Evolutionary conservation across 179 eudicot species (phyloP).

Genomic region (Spergularia azorica): DNA sequence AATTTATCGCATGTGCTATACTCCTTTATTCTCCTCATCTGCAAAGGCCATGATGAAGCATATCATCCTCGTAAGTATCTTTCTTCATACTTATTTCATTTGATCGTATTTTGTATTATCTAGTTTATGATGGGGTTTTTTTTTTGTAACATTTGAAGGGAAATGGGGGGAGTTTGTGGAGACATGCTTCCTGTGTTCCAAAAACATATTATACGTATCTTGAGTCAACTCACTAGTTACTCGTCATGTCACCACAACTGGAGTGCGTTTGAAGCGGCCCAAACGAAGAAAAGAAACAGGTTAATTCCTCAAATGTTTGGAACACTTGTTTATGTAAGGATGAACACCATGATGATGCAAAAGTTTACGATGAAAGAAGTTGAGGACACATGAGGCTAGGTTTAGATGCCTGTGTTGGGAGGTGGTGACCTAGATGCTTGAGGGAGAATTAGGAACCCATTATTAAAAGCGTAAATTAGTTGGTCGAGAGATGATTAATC

Average conservation of each 20-base stretch:
- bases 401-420: too few species aligned
- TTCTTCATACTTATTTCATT: neutral
- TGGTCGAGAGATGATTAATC: too few species aligned
- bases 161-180: neutral
- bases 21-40: conserved; percentile 7
- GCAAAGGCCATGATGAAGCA: neutral
- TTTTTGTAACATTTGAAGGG: neutral
- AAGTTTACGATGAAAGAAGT: neutral
- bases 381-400: too few species aligned
- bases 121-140: neutral
- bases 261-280: conserved; percentile 17
- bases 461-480: too few species aligned
- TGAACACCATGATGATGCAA: neutral
- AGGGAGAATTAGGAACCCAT: too few species aligned
- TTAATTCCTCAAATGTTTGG: neutral
- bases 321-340: conserved; percentile 5
- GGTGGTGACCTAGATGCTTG: too few species aligned
- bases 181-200: neutral
- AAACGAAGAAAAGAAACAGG: conserved; percentile 15
- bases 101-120: neutral
- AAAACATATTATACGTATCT: conserved; percentile 1
- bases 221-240: conserved; percentile 10
- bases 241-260: conserved; percentile 2
- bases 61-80: neutral
- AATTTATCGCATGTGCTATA: neutral